phyloP scores from a whole-genome alignment of 768 basidiomycete species.

The Collybia mongolica region DNA sequence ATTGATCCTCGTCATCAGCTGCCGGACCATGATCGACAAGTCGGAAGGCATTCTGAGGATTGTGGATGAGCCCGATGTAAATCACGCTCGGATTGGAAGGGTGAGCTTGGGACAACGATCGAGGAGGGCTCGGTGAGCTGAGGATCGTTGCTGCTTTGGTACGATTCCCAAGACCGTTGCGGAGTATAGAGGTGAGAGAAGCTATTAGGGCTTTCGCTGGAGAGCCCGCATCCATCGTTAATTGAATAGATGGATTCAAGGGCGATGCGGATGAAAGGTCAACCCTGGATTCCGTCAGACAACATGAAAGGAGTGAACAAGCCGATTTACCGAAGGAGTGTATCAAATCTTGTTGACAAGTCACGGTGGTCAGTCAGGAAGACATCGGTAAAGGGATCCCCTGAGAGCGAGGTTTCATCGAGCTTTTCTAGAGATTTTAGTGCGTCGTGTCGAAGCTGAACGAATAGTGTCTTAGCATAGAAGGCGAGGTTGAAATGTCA shows the following conservation, averaged over 20 bases:
- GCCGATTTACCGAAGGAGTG: slow-evolving; percentile 54
- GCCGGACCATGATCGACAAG: slow-evolving; percentile 92
- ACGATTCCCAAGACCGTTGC: slow-evolving; percentile 73
- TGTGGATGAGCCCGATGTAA: slow-evolving; percentile 74
- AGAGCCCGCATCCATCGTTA: slow-evolving; percentile 60
- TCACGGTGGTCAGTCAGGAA: slow-evolving; percentile 76
- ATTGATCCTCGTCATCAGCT: slow-evolving; percentile 57
- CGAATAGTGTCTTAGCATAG: slow-evolving; percentile 1
- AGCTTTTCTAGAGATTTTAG: slow-evolving; percentile 66
- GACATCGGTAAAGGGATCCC: slow-evolving; percentile 66
- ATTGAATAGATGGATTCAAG: slow-evolving; percentile 39
- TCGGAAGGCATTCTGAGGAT: slow-evolving; percentile 71
- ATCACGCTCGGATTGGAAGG: slow-evolving; percentile 50
- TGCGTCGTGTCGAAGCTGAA: slow-evolving; percentile 76
- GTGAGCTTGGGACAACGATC: slow-evolving; percentile 52
- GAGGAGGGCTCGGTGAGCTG: slow-evolving; percentile 43
- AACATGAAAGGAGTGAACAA: background rate
- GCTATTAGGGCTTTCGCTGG: slow-evolving; percentile 52
- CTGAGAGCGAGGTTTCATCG: slow-evolving; percentile 40
- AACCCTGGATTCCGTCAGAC: slow-evolving; percentile 39
- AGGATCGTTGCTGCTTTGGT: slow-evolving; percentile 63
- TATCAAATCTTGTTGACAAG: slow-evolving; percentile 69
- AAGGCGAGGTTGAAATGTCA: too few species aligned
- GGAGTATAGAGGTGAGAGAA: slow-evolving; percentile 48
- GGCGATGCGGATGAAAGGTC: slow-evolving; percentile 50